Conservation (phyloP, 2,329 filamentous ascomycete species). For the Hirsutella minnesotensis region DNA sequence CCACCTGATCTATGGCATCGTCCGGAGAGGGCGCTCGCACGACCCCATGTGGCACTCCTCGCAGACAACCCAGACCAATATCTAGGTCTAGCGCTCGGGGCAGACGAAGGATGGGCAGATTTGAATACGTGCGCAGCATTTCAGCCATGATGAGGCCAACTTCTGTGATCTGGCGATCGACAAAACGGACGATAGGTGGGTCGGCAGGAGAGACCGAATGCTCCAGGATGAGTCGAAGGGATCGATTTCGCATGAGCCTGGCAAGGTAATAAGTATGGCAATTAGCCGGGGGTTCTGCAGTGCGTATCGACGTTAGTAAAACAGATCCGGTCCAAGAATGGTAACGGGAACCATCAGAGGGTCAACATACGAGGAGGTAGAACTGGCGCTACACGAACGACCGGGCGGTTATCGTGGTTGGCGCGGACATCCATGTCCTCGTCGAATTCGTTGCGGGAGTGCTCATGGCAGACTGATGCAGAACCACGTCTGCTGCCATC, state of each 20-base stretch:
- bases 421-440: no score
- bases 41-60: no score
- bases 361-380: no score
- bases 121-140: not conserved
- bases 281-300: slow-evolving; percentile 1
- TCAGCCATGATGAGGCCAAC: slow-evolving; percentile 8
- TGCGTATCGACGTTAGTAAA: not conserved
- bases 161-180: slow-evolving; percentile 4
- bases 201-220: not conserved
- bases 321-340: not conserved
- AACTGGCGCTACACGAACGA: no score
- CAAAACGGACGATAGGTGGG: not conserved
- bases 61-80: not conserved
- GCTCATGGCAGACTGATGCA: no score
- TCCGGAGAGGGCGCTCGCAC: not conserved
- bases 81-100: slow-evolving; percentile 1
- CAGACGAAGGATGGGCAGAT: slow-evolving; percentile 9
- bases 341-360: no score
- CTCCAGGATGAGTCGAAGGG: slow-evolving; percentile 6
- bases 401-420: no score
- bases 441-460: no score
- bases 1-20: slow-evolving; percentile 1
- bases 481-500: no score
- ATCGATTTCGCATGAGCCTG: slow-evolving; percentile 6
- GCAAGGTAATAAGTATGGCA: slow-evolving; percentile 6